Conservation (phyloP, 345 rosid genomes). For the Aquilaria sinensis region DNA sequence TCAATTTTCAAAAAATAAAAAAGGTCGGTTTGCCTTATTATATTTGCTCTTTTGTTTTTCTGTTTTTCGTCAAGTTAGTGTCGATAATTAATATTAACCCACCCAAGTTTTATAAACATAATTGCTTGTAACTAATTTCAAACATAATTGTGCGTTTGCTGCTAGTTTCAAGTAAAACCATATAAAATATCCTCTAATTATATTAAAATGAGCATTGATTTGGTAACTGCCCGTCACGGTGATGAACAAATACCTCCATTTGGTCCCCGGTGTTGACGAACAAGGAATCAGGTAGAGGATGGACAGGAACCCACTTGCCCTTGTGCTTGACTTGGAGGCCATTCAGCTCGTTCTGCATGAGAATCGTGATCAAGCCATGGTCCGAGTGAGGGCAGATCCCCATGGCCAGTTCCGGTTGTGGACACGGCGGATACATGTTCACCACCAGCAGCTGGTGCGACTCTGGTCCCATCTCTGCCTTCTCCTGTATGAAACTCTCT, state of each 20-base stretch:
- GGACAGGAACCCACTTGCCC: conserved; percentile 24
- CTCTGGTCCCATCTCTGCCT: conserved; percentile 8
- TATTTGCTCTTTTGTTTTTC: too few species aligned
- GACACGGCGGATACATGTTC: conserved; percentile 34
- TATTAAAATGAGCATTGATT: too few species aligned
- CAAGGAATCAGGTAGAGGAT: conserved; percentile 18
- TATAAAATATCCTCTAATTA: not conserved
- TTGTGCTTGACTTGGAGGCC: conserved; percentile 27
- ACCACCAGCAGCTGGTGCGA: conserved; percentile 22
- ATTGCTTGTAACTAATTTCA: too few species aligned
- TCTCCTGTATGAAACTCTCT: conserved; percentile 17
- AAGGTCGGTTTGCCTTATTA: too few species aligned
- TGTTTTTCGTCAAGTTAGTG: too few species aligned
- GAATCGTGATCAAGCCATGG: conserved; percentile 31
- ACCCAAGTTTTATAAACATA: too few species aligned
- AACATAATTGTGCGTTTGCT: too few species aligned
- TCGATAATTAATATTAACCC: too few species aligned
- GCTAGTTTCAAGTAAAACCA: not conserved
- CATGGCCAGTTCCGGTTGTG: conserved; percentile 31
- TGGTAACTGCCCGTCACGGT: too few species aligned
- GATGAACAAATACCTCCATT: conserved; percentile 23
- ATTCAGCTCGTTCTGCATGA: conserved; percentile 15
- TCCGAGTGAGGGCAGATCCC: conserved; percentile 38
- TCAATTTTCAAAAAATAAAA: too few species aligned
- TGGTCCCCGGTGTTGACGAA: conserved; percentile 33